Percentiles rank a stretch among this genome's conserved stretches.
These are phyloP conservation scores for Trametes versicolor DNA, from an alignment of 1,284 basidiomycete genomes.

Conservation along the genomic window DNA sequence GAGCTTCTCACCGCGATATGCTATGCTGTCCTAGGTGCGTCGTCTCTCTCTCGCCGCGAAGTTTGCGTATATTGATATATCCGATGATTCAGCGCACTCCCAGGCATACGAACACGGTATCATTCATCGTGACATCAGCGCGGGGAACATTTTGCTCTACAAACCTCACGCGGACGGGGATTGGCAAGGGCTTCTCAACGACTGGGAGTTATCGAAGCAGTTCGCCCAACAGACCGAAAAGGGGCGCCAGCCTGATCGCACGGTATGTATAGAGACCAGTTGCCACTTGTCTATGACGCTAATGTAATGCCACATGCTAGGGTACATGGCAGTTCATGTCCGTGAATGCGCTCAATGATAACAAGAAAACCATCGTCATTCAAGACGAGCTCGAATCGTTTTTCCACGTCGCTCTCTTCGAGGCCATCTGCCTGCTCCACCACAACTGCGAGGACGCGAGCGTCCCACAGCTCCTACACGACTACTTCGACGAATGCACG, in stretches of 20 bases:
- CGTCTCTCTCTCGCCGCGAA: too few relatives aligned
- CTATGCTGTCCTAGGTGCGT: not conserved
- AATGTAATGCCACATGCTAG: not conserved
- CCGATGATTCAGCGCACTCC: constrained; percentile 9
- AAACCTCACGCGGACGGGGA: not conserved
- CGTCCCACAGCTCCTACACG: not conserved
- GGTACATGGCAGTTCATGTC: constrained; percentile 28
- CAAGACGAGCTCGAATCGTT: constrained; percentile 23
- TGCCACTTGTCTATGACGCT: not conserved
- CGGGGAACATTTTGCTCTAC: constrained; percentile 2
- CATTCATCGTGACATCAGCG: constrained; percentile 25
- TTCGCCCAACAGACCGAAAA: too few relatives aligned
- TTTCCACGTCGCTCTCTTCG: constrained; percentile 13
- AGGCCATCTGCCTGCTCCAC: constrained; percentile 2
- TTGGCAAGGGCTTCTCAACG: constrained; percentile 14
- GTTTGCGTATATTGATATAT: not conserved
- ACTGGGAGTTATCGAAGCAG: constrained; percentile 31
- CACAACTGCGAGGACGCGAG: constrained; percentile 9
- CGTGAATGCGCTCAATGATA: not conserved
- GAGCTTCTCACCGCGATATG: not conserved
- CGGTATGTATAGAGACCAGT: constrained; percentile 3
- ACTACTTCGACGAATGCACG: constrained; percentile 19
- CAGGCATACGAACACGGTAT: constrained; percentile 13
- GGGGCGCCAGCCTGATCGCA: constrained; percentile 9
- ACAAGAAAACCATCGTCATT: not conserved